Evolutionary conservation across 371 early-diverging fungal species (phyloP).

Genomic region (Sporodiniella umbellata): DNA sequence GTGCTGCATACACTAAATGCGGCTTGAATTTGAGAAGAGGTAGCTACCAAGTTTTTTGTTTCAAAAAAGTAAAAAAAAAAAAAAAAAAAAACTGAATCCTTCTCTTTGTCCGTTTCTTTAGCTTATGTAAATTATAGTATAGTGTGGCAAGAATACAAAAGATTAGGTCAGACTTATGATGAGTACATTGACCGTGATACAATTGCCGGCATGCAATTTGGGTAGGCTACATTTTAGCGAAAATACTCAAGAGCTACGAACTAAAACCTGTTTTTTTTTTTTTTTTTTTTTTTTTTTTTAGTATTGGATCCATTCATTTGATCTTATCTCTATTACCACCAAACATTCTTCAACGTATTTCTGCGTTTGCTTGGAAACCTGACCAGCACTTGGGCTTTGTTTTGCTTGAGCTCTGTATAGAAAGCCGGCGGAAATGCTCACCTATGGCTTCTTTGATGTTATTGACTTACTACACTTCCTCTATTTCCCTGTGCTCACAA

Average conservation of each 20-base stretch:
- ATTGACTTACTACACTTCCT: slow-evolving; percentile 34
- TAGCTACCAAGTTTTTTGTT: neutral
- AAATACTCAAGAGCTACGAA: no score
- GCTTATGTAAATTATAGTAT: slow-evolving; percentile 41
- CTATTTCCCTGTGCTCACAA: slow-evolving; percentile 36
- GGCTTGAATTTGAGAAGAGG: slow-evolving; percentile 46
- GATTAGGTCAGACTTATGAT: slow-evolving; percentile 31
- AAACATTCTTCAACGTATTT: slow-evolving; percentile 48
- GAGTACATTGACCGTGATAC: slow-evolving; percentile 48
- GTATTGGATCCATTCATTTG: slow-evolving; percentile 57
- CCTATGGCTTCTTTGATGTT: slow-evolving; percentile 56
- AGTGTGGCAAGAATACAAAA: slow-evolving; percentile 48
- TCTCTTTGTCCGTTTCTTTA: slow-evolving; percentile 5
- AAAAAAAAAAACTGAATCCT: neutral
- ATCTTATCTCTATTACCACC: slow-evolving; percentile 55
- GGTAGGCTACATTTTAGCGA: no score
- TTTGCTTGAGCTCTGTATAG: slow-evolving; percentile 47
- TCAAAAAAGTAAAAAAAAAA: no score
- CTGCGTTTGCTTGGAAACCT: slow-evolving; percentile 55
- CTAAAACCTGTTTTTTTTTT: no score
- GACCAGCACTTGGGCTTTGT: slow-evolving; percentile 58
- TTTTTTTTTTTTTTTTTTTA: no score
- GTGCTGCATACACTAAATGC: slow-evolving; percentile 60
- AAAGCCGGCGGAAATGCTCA: slow-evolving; percentile 47
- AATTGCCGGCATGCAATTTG: slow-evolving; percentile 47